Evolutionary conservation across 2,329 filamentous ascomycete species (phyloP).

Genomic region (Hymenoscyphus scutula): DNA sequence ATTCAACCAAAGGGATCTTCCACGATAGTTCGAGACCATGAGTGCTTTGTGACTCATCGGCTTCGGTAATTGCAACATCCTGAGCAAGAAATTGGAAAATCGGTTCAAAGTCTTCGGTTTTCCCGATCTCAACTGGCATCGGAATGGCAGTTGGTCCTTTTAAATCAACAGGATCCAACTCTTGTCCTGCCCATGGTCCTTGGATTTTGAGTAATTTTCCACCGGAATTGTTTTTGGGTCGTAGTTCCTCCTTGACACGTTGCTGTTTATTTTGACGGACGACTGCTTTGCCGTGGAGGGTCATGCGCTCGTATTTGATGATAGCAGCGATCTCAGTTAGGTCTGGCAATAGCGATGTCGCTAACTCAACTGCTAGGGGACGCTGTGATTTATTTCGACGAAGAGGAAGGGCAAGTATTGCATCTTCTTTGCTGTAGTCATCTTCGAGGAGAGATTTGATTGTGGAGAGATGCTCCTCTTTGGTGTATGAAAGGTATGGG

Average conservation of each 20-base stretch:
- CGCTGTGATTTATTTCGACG: slow-evolving; percentile 18
- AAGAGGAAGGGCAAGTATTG: slow-evolving; percentile 16
- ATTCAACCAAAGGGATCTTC: slow-evolving; percentile 14
- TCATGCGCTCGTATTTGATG: slow-evolving; percentile 17
- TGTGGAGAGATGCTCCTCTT: slow-evolving; percentile 12
- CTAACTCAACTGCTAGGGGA: slow-evolving; percentile 10
- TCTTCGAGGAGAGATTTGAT: slow-evolving; percentile 3
- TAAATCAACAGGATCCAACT: slow-evolving; percentile 22
- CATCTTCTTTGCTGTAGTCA: slow-evolving; percentile 12
- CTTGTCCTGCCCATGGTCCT: slow-evolving; percentile 24
- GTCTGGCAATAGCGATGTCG: slow-evolving; percentile 11
- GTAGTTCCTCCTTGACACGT: neutral
- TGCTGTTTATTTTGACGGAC: slow-evolving; percentile 15
- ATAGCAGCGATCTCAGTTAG: slow-evolving; percentile 17
- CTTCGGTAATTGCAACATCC: slow-evolving; percentile 12
- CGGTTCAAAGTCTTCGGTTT: slow-evolving; percentile 19
- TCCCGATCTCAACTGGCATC: slow-evolving; percentile 25
- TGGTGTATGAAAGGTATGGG: slow-evolving; percentile 8
- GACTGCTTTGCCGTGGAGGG: slow-evolving; percentile 13
- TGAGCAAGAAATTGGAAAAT: slow-evolving; percentile 20
- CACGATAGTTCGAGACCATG: slow-evolving; percentile 9
- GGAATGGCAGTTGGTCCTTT: slow-evolving; percentile 23
- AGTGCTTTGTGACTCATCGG: slow-evolving; percentile 6
- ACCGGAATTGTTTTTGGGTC: slow-evolving; percentile 13
- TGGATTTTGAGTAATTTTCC: slow-evolving; percentile 18